Conservation (phyloP, 1,284 basidiomycete species). For the Crepidotus sp. region DNA sequence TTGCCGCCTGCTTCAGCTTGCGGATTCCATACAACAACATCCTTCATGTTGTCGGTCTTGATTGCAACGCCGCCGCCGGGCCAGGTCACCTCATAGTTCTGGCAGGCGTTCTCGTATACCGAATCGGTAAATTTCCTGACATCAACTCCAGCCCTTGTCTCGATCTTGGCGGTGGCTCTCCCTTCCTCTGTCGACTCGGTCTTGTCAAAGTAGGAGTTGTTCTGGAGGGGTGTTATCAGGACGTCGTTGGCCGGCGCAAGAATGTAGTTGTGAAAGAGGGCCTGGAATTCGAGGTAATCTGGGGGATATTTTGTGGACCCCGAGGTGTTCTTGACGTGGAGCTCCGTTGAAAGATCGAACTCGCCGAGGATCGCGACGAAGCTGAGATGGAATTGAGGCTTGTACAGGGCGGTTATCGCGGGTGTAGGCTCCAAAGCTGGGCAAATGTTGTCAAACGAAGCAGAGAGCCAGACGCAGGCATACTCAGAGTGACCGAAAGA, state of each 20-base stretch:
- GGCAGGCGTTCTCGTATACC: conserved; percentile 60
- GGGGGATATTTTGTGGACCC: conserved; percentile 31
- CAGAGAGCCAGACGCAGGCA: not conserved
- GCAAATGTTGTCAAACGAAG: conserved; percentile 6
- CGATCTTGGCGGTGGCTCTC: conserved; percentile 45
- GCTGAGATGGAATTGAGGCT: conserved; percentile 55
- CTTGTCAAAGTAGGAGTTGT: conserved; percentile 70
- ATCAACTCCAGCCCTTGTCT: conserved; percentile 52
- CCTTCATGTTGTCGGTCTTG: conserved; percentile 28
- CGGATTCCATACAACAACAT: conserved; percentile 86
- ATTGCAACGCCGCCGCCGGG: conserved; percentile 48
- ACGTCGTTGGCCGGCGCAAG: conserved; percentile 48
- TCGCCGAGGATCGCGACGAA: conserved; percentile 75
- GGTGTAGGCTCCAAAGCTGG: conserved; percentile 56
- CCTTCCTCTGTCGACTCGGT: conserved; percentile 49
- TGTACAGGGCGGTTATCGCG: conserved; percentile 49
- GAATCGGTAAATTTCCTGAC: conserved; percentile 61
- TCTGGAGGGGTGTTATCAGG: conserved; percentile 51
- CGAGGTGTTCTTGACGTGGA: conserved; percentile 70
- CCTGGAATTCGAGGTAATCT: conserved; percentile 64
- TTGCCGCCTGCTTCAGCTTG: conserved; percentile 55
- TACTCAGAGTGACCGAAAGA: conserved; percentile 69
- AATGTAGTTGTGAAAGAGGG: conserved; percentile 81
- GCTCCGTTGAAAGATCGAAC: conserved; percentile 67
- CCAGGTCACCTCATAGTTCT: conserved; percentile 54